Conservation (phyloP, 2,329 filamentous ascomycete species). For the Zalaria obscura region DNA sequence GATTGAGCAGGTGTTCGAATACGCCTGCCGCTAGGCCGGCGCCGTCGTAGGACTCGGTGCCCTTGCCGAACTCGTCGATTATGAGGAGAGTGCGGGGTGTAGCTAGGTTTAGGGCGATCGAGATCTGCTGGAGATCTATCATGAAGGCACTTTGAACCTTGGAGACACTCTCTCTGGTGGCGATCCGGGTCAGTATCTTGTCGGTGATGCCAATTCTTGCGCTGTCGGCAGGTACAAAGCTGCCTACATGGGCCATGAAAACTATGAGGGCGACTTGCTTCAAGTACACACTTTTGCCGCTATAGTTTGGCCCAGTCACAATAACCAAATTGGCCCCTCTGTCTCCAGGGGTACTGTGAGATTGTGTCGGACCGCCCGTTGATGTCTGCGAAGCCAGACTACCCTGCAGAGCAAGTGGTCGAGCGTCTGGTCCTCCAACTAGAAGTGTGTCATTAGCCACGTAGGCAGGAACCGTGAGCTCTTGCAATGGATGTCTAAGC, state of each 20-base stretch:
- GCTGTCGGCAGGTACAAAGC: conserved; percentile 69
- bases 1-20: conserved; percentile 40
- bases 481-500: conserved; percentile 63
- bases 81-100: conserved; percentile 68
- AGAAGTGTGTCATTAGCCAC: conserved; percentile 71
- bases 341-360: conserved; percentile 1
- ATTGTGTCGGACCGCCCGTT: neutral
- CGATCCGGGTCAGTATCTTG: conserved; percentile 77
- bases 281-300: conserved; percentile 89
- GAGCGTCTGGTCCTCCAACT: conserved; percentile 35
- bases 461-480: conserved; percentile 65
- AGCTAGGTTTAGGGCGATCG: conserved; percentile 58
- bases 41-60: conserved; percentile 48
- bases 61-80: conserved; percentile 83
- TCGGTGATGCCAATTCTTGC: conserved; percentile 80
- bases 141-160: conserved; percentile 53
- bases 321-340: conserved; percentile 53
- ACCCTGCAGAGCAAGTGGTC: neutral
- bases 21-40: conserved; percentile 50
- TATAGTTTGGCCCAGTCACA: conserved; percentile 89
- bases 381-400: neutral
- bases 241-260: conserved; percentile 84
- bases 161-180: conserved; percentile 56
- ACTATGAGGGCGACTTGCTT: conserved; percentile 87
- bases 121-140: conserved; percentile 80